Evolutionary conservation across 192 early-diverging fungal species (phyloP).

Genomic region (Coemansia sp.): DNA sequence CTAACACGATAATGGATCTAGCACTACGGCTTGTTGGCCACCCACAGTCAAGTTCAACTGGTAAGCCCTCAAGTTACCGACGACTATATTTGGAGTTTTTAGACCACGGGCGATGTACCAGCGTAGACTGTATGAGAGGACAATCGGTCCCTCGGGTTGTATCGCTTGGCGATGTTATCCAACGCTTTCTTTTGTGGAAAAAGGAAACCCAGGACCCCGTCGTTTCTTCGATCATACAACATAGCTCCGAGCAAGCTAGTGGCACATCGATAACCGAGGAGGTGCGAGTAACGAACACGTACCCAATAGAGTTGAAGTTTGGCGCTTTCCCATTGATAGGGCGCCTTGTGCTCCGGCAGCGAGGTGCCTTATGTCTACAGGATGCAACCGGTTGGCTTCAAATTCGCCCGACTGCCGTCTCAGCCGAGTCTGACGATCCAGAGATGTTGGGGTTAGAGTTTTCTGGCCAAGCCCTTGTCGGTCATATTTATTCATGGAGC

Average conservation of each 20-base stretch:
- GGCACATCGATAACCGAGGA: neutral
- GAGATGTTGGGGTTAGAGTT: constrained; percentile 9
- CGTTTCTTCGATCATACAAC: neutral
- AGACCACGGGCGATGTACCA: constrained; percentile 11
- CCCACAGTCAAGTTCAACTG: neutral
- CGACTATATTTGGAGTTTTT: constrained; percentile 19
- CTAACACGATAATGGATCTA: constrained; percentile 15
- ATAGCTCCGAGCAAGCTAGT: neutral
- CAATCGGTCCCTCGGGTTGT: constrained; percentile 12
- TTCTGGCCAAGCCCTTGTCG: constrained; percentile 32
- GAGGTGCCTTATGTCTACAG: constrained; percentile 36
- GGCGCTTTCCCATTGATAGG: constrained; percentile 32
- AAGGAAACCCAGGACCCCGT: neutral
- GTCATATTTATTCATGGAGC: constrained; percentile 39
- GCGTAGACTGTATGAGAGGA: neutral
- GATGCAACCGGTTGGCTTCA: constrained; percentile 34
- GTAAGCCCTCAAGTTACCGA: neutral
- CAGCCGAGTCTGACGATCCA: neutral
- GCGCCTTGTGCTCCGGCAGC: constrained; percentile 22
- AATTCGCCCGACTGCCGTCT: constrained; percentile 14
- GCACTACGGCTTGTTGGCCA: constrained; percentile 12
- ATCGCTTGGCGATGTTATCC: constrained; percentile 23
- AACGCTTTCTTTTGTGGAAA: constrained; percentile 18
- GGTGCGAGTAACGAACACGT: constrained; percentile 10
- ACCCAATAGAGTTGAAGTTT: constrained; percentile 23